These are phyloP conservation scores for Acacia confusa DNA, from an alignment of 306 rosid species.

Conservation along the genomic window DNA sequence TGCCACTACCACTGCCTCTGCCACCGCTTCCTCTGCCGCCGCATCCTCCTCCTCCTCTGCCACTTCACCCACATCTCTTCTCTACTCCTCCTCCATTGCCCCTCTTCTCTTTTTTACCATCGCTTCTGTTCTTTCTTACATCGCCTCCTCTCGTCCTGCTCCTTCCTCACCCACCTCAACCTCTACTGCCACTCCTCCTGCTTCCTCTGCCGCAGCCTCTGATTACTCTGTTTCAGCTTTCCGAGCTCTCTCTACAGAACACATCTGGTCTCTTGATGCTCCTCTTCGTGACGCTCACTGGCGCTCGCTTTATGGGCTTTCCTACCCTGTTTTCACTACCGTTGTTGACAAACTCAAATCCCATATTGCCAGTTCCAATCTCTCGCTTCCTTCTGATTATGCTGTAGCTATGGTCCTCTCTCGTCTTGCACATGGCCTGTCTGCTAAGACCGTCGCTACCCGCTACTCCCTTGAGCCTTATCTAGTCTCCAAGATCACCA, in stretches of 20 bases:
- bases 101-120: slow-evolving; percentile 95
- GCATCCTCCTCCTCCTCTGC: slow-evolving; percentile 38
- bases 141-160: slow-evolving; percentile 61
- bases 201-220: slow-evolving; percentile 32
- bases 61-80: slow-evolving; percentile 62
- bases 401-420: slow-evolving; percentile 96
- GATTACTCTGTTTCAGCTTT: slow-evolving; percentile 84
- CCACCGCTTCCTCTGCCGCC: slow-evolving; percentile 33
- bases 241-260: slow-evolving; percentile 88
- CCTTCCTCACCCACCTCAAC: slow-evolving; percentile 13
- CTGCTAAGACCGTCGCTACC: slow-evolving; percentile 64
- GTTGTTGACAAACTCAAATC: slow-evolving; percentile 90
- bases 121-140: slow-evolving; percentile 88
- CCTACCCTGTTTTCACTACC: slow-evolving; percentile 84
- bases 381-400: slow-evolving; percentile 86
- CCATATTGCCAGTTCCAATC: slow-evolving; percentile 78
- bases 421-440: slow-evolving; percentile 81
- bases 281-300: slow-evolving; percentile 92
- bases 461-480: slow-evolving; percentile 96
- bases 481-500: slow-evolving; percentile 86
- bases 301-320: slow-evolving; percentile 89
- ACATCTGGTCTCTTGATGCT: slow-evolving; percentile 95
- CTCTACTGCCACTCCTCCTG: slow-evolving; percentile 18
- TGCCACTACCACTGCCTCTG: slow-evolving; percentile 41
- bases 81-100: slow-evolving; percentile 81